phyloP scores from a whole-genome alignment of 228 moss, liverwort and hornwort genomes.

The Sphagnum magellanicum region DNA sequence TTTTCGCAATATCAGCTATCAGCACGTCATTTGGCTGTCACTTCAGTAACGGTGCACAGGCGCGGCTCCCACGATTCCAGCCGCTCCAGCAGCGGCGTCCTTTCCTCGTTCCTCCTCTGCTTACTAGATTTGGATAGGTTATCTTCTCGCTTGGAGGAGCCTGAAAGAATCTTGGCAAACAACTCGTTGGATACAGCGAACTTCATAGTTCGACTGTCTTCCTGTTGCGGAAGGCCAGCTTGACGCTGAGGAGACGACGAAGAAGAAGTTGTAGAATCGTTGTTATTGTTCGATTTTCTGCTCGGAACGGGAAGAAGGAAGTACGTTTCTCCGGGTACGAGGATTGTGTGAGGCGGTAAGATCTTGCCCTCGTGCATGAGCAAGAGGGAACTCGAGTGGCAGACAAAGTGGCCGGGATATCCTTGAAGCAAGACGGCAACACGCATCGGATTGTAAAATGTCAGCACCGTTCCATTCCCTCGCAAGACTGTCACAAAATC shows the following conservation, averaged over 20 bases:
- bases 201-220: conserved; percentile 60
- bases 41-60: conserved; percentile 82
- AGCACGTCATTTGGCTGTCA: conserved; percentile 57
- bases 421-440: conserved; percentile 64
- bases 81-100: conserved; percentile 17
- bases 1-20: no score
- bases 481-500: conserved; percentile 72
- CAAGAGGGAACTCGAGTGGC: conserved; percentile 79
- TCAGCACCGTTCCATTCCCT: conserved; percentile 60
- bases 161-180: conserved; percentile 66
- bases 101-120: conserved; percentile 17
- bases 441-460: conserved; percentile 42
- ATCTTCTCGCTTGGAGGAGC: conserved; percentile 44
- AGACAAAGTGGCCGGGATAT: conserved; percentile 77
- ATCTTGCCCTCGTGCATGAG: conserved; percentile 73
- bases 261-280: conserved; percentile 21
- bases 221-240: conserved; percentile 4
- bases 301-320: conserved; percentile 69
- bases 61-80: conserved; percentile 65
- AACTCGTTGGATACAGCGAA: conserved; percentile 87
- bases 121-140: not conserved
- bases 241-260: conserved; percentile 19
- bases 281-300: not conserved
- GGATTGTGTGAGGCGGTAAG: conserved; percentile 45
- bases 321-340: conserved; percentile 73